Evolutionary conservation across 2,329 filamentous ascomycete genomes (phyloP).

Genomic region (Epichloe brachyelytri): DNA sequence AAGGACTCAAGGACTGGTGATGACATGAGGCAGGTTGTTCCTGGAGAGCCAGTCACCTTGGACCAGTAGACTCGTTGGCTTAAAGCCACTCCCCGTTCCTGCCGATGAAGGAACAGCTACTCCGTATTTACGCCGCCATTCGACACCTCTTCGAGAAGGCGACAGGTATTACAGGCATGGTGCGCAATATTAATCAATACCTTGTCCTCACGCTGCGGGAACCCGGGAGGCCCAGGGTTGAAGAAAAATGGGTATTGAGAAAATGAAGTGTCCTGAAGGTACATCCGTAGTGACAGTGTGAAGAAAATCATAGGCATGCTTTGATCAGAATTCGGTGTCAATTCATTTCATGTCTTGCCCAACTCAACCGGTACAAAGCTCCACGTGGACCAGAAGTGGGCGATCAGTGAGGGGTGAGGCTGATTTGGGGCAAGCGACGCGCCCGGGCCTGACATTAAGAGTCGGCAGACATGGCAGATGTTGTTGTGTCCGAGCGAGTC

Average conservation of each 20-base stretch:
- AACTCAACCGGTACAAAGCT: background rate
- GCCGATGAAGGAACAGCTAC: background rate
- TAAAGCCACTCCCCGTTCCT: background rate
- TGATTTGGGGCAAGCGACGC: too few species aligned
- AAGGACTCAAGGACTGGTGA: too few species aligned
- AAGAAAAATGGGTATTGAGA: too few species aligned
- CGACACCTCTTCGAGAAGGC: background rate
- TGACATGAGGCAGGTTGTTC: background rate
- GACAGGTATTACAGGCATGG: too few species aligned
- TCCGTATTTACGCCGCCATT: background rate
- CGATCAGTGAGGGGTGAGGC: background rate
- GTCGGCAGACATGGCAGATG: too few species aligned
- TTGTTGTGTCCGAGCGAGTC: too few species aligned
- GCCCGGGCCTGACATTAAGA: too few species aligned
- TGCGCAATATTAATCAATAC: too few species aligned
- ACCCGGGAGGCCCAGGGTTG: too few species aligned
- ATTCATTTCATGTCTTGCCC: background rate
- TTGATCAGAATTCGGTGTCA: background rate
- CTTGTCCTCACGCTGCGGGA: too few species aligned
- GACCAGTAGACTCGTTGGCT: background rate
- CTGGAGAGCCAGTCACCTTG: background rate
- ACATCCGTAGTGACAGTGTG: too few species aligned
- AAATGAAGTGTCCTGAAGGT: too few species aligned
- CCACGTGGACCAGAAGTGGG: background rate
- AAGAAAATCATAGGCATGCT: background rate